These are phyloP conservation scores for Hericium erinaceus DNA, from an alignment of 768 basidiomycete species.

Conservation along the genomic window DNA sequence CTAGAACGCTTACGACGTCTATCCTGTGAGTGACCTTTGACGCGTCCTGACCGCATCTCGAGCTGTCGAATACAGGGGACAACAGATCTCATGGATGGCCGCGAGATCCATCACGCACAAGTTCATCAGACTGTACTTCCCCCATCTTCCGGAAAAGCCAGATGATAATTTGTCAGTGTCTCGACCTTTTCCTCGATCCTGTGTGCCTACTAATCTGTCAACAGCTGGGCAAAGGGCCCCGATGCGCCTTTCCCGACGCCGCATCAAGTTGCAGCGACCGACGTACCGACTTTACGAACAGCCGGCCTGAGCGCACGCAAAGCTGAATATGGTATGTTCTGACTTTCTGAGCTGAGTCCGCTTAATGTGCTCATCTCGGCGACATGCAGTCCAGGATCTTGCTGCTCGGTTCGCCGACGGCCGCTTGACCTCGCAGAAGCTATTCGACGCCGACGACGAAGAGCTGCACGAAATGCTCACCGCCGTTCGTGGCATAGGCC, in stretches of 20 bases:
- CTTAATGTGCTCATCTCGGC: not conserved
- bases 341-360: not conserved
- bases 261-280: slow-evolving; percentile 51
- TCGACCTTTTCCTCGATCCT: slow-evolving; percentile 2
- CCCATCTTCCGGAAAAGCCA: slow-evolving; percentile 60
- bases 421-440: slow-evolving; percentile 61
- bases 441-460: slow-evolving; percentile 66
- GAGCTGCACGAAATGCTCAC: slow-evolving; percentile 68
- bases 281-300: slow-evolving; percentile 47
- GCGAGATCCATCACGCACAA: slow-evolving; percentile 76
- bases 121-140: slow-evolving; percentile 70
- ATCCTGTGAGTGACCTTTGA: slow-evolving; percentile 44
- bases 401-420: slow-evolving; percentile 77
- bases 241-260: slow-evolving; percentile 56
- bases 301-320: slow-evolving; percentile 82
- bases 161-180: slow-evolving; percentile 36
- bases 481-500: slow-evolving; percentile 73
- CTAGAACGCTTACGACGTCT: slow-evolving; percentile 59
- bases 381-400: slow-evolving; percentile 56
- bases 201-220: not conserved
- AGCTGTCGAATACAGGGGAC: slow-evolving; percentile 35
- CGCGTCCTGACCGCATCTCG: not conserved
- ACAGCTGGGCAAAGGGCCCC: slow-evolving; percentile 7
- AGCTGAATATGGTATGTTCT: slow-evolving; percentile 70
- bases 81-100: slow-evolving; percentile 83